phyloP scores from a whole-genome alignment of 176 grass and related monocot genomes.

The Urochloa ruziziensis region DNA sequence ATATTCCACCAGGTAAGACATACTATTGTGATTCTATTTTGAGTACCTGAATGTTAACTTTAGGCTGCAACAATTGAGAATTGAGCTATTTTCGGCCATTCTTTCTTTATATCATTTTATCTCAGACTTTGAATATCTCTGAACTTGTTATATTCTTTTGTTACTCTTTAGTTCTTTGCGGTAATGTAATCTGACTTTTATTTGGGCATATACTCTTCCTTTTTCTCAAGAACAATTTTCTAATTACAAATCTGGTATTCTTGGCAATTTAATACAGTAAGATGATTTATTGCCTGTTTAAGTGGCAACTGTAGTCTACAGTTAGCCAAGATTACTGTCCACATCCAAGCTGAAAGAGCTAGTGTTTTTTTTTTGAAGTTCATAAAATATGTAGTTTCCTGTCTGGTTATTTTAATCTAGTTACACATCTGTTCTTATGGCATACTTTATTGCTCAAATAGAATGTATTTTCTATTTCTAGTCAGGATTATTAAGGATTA shows the following conservation, averaged over 20 bases:
- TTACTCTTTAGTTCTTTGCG: neutral
- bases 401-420: neutral
- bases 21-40: neutral
- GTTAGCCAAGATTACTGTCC: neutral
- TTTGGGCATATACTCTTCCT: neutral
- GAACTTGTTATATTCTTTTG: neutral
- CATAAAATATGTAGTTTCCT: neutral
- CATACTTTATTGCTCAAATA: neutral
- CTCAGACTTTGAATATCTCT: neutral
- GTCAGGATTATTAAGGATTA: neutral
- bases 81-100: neutral
- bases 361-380: neutral
- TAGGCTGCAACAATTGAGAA: neutral
- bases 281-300: too few relatives aligned
- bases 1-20: conserved; percentile 81
- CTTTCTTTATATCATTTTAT: neutral
- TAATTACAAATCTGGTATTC: neutral
- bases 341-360: neutral
- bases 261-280: neutral
- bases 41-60: neutral
- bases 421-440: neutral
- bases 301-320: neutral
- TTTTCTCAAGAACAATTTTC: neutral
- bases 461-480: neutral
- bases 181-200: neutral